Percentiles rank a stretch among this genome's conserved stretches.
These are phyloP conservation scores for Delonix regia DNA, from an alignment of 306 rosid species.

Conservation along the genomic window DNA sequence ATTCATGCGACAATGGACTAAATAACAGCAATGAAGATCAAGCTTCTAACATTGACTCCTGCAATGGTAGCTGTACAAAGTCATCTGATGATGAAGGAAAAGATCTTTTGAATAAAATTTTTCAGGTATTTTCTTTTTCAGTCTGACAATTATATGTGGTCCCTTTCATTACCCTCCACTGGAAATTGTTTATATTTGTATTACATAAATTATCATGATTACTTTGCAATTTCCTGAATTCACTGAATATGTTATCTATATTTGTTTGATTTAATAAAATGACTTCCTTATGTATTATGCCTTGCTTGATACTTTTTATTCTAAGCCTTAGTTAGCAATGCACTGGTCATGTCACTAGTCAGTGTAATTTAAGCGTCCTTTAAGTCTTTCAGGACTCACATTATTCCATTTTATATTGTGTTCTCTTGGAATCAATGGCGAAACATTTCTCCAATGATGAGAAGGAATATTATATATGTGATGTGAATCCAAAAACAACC, in stretches of 20 bases:
- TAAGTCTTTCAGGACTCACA: too few species aligned
- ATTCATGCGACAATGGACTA: constrained; percentile 40
- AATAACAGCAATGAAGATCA: constrained; percentile 49
- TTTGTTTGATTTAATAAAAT: not conserved
- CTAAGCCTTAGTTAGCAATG: not conserved
- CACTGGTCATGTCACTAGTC: not conserved
- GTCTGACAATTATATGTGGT: not conserved
- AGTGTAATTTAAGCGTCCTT: too few species aligned
- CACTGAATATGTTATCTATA: not conserved
- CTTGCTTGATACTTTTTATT: not conserved
- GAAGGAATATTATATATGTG: not conserved
- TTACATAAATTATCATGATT: constrained; percentile 21
- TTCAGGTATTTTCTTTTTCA: constrained; percentile 63
- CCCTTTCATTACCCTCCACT: not conserved
- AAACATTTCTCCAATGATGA: not conserved
- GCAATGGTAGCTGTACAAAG: constrained; percentile 50
- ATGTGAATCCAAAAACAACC: not conserved
- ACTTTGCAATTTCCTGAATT: constrained; percentile 13
- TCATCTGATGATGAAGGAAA: constrained; percentile 48
- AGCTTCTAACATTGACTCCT: constrained; percentile 48
- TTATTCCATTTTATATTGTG: too few species aligned
- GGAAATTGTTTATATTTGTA: not conserved
- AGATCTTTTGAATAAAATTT: constrained; percentile 48
- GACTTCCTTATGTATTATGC: not conserved
- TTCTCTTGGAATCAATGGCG: too few species aligned